A percentile compares a stretch with the other conserved stretches of the same genome.
Conservation (phyloP, 352 stramenopile species). For the Globisporangium nagaii region DNA sequence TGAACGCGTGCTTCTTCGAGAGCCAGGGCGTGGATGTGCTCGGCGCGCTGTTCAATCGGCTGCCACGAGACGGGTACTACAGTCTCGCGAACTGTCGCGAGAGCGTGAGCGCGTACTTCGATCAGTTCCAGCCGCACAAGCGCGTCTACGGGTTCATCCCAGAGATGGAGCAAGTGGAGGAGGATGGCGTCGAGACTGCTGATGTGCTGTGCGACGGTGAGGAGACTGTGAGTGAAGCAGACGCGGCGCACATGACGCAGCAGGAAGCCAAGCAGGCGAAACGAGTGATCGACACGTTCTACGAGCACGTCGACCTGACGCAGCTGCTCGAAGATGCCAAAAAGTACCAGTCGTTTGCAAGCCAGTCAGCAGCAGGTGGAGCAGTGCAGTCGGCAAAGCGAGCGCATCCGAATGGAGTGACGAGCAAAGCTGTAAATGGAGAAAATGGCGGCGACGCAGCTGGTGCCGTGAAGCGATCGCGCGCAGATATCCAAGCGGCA, state of each 20-base stretch:
- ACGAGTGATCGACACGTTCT: conserved; percentile 37
- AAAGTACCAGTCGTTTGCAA: conserved; percentile 9
- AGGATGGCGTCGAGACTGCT: not conserved
- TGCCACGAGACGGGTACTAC: conserved; percentile 92
- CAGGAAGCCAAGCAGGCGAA: conserved; percentile 13
- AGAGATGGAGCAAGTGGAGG: conserved; percentile 35
- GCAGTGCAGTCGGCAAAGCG: not conserved
- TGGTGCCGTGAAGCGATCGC: conserved; percentile 16
- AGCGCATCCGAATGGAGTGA: not conserved
- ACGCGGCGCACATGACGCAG: conserved; percentile 14
- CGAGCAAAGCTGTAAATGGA: not conserved
- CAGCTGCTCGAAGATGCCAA: conserved; percentile 27
- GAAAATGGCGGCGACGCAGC: not conserved
- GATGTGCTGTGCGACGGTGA: conserved; percentile 1
- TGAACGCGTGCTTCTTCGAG: conserved; percentile 96
- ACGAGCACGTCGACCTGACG: conserved; percentile 25
- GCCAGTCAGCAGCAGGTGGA: not conserved
- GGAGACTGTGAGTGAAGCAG: not conserved
- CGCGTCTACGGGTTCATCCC: conserved; percentile 82
- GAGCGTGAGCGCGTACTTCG: conserved; percentile 91
- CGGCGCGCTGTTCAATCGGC: conserved; percentile 96
- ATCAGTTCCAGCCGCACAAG: conserved; percentile 62
- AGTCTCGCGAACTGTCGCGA: conserved; percentile 89
- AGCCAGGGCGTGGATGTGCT: conserved; percentile 87
- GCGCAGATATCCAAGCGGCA: conserved; percentile 32